Conservation (phyloP, 2,329 filamentous ascomycete genomes). For the Botrytis cinerea region DNA sequence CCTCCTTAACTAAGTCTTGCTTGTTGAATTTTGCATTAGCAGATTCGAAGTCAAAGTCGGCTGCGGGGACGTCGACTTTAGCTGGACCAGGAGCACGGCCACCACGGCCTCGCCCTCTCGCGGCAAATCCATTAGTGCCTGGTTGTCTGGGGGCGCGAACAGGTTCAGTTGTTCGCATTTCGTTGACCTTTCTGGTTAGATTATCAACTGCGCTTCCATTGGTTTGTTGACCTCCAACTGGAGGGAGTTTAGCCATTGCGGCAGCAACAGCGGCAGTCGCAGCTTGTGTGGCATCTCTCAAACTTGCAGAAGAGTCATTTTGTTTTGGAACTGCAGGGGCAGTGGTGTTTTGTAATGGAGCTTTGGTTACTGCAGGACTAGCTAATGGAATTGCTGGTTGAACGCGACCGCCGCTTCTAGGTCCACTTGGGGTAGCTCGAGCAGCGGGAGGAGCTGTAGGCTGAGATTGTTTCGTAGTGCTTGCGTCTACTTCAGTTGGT, state of each 20-base stretch:
- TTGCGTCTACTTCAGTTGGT: conserved; percentile 53
- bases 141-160: conserved; percentile 53
- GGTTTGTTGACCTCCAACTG: conserved; percentile 35
- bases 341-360: conserved; percentile 43
- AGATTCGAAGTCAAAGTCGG: conserved; percentile 89
- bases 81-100: conserved; percentile 46
- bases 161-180: conserved; percentile 69
- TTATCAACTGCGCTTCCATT: conserved; percentile 62
- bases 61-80: conserved; percentile 85
- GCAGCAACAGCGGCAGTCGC: conserved; percentile 77
- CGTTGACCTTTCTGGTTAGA: conserved; percentile 71
- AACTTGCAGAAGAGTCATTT: conserved; percentile 45
- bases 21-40: conserved; percentile 89
- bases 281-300: conserved; percentile 70
- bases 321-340: conserved; percentile 21
- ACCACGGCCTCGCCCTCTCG: conserved; percentile 48
- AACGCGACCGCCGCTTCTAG: conserved; percentile 53
- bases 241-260: conserved; percentile 71
- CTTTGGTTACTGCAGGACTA: conserved; percentile 43
- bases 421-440: conserved; percentile 42
- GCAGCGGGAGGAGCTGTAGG: conserved; percentile 25
- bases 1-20: conserved; percentile 83
- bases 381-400: conserved; percentile 66
- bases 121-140: conserved; percentile 44
- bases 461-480: conserved; percentile 29